Evolutionary conservation across 208 protist species (phyloP), one percentile per base, ranked within the genome.

Genomic region (Endotrypanum monterogeii): DNA sequence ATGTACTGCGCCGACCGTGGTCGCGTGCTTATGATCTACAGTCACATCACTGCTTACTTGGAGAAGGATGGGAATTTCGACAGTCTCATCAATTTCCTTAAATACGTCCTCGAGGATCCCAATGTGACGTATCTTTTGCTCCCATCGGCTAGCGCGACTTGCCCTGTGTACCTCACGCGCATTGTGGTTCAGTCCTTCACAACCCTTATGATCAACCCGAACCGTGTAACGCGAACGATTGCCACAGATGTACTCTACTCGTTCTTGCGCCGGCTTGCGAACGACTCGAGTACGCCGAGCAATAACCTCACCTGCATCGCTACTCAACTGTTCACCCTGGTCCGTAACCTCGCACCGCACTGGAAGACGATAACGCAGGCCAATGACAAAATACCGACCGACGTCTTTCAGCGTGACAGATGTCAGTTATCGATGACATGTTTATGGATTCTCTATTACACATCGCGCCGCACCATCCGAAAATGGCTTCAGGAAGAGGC

Each of bases 361-460:
- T 95, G 93, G 90, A 89, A 89, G 78, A 60, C 72, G 8, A 80
- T 94, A 57, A 69, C 82, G 54, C 84, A 91, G 74, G 18, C 76
- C 14, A 86, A 76, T 62, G 86, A 94, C 51, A 90, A 93, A 75
- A 68, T 71, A 3, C 76, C 85, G 1, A 20, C 73, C 3, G 73
- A 71, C 18, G 62, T 84, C 28, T 78, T 83, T 41, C 32, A 85
- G 56, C 67, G 61, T n/a, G 90, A 95, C 51, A 87, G 89, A 75
- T 87, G 89, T 14, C 85, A 86, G 55, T 79, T 94, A n/a, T 76
- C 71, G 8, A 86, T 93, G 50, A 74, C 76, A n/a, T 72, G 85
- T 32, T 48, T 94, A 50, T 97, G 93, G 90, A 92, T 97, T 74
- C 63, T 93, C 32, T 95, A 89, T 73, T 95, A 97, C 80, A 85